These are phyloP conservation scores for Beauveria rudraprayagi DNA, from an alignment of 2,329 filamentous ascomycete species.

Conservation along the genomic window DNA sequence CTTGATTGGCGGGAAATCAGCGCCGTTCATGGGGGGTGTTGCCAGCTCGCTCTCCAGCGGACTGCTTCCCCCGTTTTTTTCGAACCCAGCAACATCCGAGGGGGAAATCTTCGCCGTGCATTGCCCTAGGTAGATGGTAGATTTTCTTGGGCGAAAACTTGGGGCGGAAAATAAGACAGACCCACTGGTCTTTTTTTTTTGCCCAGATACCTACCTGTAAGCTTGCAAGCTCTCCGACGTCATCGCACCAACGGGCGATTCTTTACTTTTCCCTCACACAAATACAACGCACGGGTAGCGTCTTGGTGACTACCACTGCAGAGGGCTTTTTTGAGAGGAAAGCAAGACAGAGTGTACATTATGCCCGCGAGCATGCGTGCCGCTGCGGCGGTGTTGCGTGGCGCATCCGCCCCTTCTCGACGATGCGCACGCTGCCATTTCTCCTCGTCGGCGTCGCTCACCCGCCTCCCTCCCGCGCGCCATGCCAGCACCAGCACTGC, in stretches of 20 bases:
- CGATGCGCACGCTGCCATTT: not conserved
- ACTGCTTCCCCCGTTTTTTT: not conserved
- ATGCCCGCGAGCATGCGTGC: not conserved
- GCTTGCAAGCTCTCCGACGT: not conserved
- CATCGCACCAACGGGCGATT: not conserved
- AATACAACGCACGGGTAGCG: not conserved
- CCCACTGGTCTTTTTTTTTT: not conserved
- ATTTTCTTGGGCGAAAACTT: no score
- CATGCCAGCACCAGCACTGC: not conserved
- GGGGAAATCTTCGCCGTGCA: constrained; percentile 1
- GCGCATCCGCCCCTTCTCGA: not conserved
- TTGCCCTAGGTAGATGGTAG: not conserved
- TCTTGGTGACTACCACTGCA: no score
- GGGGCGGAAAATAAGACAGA: not conserved
- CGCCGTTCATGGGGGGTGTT: not conserved
- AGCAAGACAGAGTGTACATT: no score
- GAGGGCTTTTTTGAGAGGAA: no score
- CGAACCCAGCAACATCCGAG: no score
- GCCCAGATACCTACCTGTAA: not conserved
- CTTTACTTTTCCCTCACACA: not conserved
- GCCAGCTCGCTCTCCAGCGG: not conserved
- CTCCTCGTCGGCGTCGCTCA: not conserved
- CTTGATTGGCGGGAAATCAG: constrained; percentile 7
- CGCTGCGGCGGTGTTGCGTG: not conserved
- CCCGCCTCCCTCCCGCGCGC: not conserved